Base-by-base conservation (phyloP, 495 filamentous ascomycete genomes). In the Aspergillus leporis region DNA sequence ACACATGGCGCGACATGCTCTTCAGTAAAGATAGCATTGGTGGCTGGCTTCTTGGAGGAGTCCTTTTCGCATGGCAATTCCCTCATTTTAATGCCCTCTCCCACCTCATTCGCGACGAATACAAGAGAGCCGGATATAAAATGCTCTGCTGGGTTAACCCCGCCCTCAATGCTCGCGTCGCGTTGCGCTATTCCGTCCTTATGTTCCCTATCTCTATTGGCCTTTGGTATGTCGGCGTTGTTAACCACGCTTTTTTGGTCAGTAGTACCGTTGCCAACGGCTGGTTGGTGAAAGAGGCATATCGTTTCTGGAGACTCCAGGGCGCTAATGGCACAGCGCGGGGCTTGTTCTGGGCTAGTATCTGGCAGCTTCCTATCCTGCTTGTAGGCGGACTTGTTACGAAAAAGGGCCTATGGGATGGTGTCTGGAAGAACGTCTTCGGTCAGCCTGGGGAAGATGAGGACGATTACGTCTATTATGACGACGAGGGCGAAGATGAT, bases 11-110 rank as follows among this genome's bases (percentile, higher is more conserved):
- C 22, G 92, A 97, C 56, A 84, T 97, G 31, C 82, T 98, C 0
- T 83, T 89, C 63, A 82, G 84, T 18, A 78, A 87, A 65, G 75
- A 77, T 13, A 89, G 87, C 56, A 74, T 88, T 7, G 94, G 94
- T 2, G 95, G 93, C 1, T 98, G 94, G 94, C 71, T 98, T 7
- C 77, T 97, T 0, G 95, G 90, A 5, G 85, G 82, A 0, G 74
- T 97, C 31, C 77, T 98, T 7, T 95, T 97, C 59, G 90, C 92
- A 1, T 98, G 94, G 94, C 94, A 98, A 70, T 98, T 98, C 66
- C 91, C 94, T 13, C 94, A 98, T 70, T 98, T 98, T 78, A 97
- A 96, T 78, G 87, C 92, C 0, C 78, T 98, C 10, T 92, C 88
- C 22, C 94, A 91, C 82, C 74, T 83, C 10, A 94, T 98, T 56